A percentile compares a stretch with the other conserved stretches of the same genome.
Evolutionary conservation across 352 stramenopile genomes (phyloP).

Genomic region (Phytopythium ostracodes): DNA sequence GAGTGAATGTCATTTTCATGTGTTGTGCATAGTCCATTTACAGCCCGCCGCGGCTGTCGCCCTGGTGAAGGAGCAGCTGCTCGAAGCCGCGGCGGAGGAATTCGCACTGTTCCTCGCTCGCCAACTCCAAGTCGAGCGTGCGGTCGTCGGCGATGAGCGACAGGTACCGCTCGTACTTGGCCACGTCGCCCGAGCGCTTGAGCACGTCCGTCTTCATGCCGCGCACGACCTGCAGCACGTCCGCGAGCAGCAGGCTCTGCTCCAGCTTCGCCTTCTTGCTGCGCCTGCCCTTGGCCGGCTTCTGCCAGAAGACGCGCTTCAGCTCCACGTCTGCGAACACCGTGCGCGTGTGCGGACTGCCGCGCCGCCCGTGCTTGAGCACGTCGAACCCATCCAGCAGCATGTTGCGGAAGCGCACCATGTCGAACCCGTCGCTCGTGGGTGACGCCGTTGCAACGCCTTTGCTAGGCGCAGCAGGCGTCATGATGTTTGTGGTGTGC

Average conservation of each 20-base stretch:
- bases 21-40: background rate
- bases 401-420: constrained; percentile 56
- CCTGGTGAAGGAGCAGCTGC: constrained; percentile 28
- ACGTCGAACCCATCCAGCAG: constrained; percentile 71
- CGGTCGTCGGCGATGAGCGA: constrained; percentile 67
- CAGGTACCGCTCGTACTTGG: constrained; percentile 68
- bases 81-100: constrained; percentile 60
- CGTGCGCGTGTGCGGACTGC: constrained; percentile 54
- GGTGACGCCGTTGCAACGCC: background rate
- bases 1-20: too few species aligned
- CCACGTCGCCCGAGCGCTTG: constrained; percentile 63
- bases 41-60: background rate
- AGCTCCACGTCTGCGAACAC: constrained; percentile 74
- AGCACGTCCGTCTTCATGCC: constrained; percentile 79
- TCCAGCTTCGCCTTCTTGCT: constrained; percentile 66
- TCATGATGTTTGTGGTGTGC: background rate
- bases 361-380: constrained; percentile 66
- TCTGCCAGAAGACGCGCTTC: constrained; percentile 82
- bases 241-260: constrained; percentile 57
- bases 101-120: constrained; percentile 46
- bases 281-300: constrained; percentile 50
- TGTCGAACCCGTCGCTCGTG: constrained; percentile 16
- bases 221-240: constrained; percentile 68
- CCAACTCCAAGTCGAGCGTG: constrained; percentile 65
- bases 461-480: background rate